Base-by-base conservation (phyloP, 208 protist genomes). In the Crithidia bombi region DNA sequence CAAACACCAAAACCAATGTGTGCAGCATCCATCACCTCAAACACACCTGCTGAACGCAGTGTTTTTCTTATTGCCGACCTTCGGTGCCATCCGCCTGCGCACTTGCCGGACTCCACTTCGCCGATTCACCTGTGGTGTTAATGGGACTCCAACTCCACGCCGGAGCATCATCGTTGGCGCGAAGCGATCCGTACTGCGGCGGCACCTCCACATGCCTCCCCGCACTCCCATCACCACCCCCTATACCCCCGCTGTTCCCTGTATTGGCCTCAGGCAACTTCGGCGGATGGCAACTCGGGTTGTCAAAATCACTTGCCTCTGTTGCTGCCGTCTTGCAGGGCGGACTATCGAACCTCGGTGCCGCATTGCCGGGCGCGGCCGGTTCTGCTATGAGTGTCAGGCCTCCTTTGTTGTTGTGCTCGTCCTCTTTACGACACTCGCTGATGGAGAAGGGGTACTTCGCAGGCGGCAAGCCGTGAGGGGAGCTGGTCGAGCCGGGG, bases 91-190 rank as follows among this genome's bases (percentile, higher is more conserved):
- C 54, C 11, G 33, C 35, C 35, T 59, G 54, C 35, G 5, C 35
- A 28, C 54, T 44, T 12, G 54, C 21, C 14, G 54, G 54, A n/a
- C 35, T 44, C 30, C 54, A 39, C 10, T 46, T 12, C 14, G 35
- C 35, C 10, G 41, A 19, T 21, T 44, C 54, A 5, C 10, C 54
- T 4, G 54, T 28, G 14, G 54, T 44, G 35, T 44, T 59, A 9
- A 59, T 41, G 5, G 54, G 54, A 7, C 54, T 59, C 54, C 54
- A 59, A 36, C 54, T 59, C 54, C 54, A 59, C 5, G 14, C 35
- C 32, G 54, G 54, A 3, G 54, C 54, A 7, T 46, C 54, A n/a
- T 44, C 54, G 21, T 59, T 59, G 11, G 17, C n/a, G 10, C 12
- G 5, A 17, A 28, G 35, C 54, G 35, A 14, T 14, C 33, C 54